Evolutionary conservation across 2,329 filamentous ascomycete genomes (phyloP), one percentile per base, ranked within the genome.

Genomic region (Cercospora sp.): DNA sequence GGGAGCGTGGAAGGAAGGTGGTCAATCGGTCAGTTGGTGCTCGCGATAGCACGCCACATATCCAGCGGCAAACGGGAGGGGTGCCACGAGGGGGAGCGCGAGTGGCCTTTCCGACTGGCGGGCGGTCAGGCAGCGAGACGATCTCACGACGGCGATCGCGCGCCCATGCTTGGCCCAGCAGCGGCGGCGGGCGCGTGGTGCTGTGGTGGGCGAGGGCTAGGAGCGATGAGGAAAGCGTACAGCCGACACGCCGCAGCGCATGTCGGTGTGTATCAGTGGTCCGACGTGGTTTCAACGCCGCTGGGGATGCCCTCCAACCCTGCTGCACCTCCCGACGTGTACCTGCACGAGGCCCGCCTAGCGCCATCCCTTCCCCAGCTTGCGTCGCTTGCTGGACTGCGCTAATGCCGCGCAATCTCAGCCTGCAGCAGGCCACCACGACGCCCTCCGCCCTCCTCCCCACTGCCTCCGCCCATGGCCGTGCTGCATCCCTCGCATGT

Each of bases 21-120:
- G 28, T 28, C 28, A 37, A 13, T 40, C 37, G 7, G 37, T 40
- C 37, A 16, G 37, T 40, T 7, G 37, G 55, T 62, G 65, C 59
- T 66, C 26, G 30, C 55, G 51, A 34, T 67, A 40, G 55, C 49
- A 67, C 43, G 60, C 65, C 60, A 63, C 60, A 67, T 67, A 61
- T 67, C 66, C 53, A 43, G 37, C 66, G 37, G 6, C 37, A 43
- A 43, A 24, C 43, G 43, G n/a, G 43, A 49, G 43, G 43, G 43
- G n/a, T 53, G 43, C 21, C 24, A 53, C 26, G 43, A 55, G 21
- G 61, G 30, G 32, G 61, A 51, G 32, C 7, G 37, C 18, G 28
- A 1, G 24, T 30, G 49, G 61, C 21, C 45, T n/a, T 37, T 24
- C 61, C 61, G 61, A 63, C 26, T 51, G 61, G 45, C 51, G 32